Evolutionary conservation across 176 grass and related monocot species (phyloP).

Genomic region (Aegilops umbellulata): DNA sequence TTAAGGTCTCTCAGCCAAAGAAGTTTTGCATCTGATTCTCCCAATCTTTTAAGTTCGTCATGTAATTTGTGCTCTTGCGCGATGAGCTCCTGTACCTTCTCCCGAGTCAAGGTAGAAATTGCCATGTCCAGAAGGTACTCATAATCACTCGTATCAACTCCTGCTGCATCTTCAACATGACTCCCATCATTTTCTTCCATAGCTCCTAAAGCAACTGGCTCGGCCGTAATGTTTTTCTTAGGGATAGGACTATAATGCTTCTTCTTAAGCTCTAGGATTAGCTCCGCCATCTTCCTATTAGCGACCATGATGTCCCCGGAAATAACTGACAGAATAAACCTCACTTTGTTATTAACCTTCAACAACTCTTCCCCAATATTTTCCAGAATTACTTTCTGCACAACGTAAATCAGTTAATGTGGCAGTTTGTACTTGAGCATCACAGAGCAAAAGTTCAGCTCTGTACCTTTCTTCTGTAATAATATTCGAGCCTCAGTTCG

Average conservation of each 20-base stretch:
- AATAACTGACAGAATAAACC: constrained; percentile 71
- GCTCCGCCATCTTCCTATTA: constrained; percentile 76
- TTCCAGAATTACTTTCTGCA: constrained; percentile 53
- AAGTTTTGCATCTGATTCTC: too few relatives aligned
- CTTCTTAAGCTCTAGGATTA: constrained; percentile 58
- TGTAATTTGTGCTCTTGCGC: too few relatives aligned
- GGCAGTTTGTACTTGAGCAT: neutral
- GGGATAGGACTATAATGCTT: constrained; percentile 62
- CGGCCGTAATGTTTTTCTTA: constrained; percentile 46
- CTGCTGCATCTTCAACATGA: too few relatives aligned
- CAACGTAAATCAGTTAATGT: neutral
- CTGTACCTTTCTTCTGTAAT: constrained; percentile 80
- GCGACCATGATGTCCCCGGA: constrained; percentile 48
- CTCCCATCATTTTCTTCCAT: too few relatives aligned
- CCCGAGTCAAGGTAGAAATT: too few relatives aligned
- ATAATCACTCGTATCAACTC: too few relatives aligned
- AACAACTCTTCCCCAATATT: constrained; percentile 62
- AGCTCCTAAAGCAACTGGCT: constrained; percentile 45
- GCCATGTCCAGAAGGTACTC: too few relatives aligned
- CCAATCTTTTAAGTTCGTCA: too few relatives aligned
- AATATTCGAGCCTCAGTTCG: constrained; percentile 49
- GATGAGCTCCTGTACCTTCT: too few relatives aligned
- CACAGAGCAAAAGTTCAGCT: neutral
- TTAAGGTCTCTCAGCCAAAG: too few relatives aligned
- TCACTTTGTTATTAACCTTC: constrained; percentile 66